Evolutionary conservation across 192 early-diverging fungal species (phyloP), one percentile per base, ranked within the genome.

Genomic region (Linnemannia zychae): DNA sequence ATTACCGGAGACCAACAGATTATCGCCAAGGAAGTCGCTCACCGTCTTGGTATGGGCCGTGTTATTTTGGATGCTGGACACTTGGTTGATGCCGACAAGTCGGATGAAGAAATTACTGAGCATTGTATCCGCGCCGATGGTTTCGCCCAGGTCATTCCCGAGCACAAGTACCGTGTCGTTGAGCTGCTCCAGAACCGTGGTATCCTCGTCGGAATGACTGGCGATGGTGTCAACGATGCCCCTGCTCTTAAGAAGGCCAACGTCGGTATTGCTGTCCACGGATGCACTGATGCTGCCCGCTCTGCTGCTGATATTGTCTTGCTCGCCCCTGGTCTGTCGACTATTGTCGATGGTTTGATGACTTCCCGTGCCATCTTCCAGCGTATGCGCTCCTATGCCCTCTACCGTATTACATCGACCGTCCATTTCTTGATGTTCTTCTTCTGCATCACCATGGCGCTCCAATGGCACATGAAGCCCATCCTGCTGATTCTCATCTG

Each of bases 141-240:
- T 52, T 99, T 99, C 88, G 98, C 97, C n/a, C 96, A 98, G 84
- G 98, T 99, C 50, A 98, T 97, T 88, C 98, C 98, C 48, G 98
- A 99, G 87, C 97, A 99, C 94, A 99, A 99, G 89, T 98, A 96
- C 90, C 92, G 94, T 50, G 97, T 99, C 11, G 98, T 99, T 48
- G 97, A 99, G 89, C 86, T 98, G 49, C 89, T 99, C 37, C 98
- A 99, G 87, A 95, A 97, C 37, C 93, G 94, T 75, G 95, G 95
- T 11, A 85, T 94, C 28, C 82, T 96, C 17, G 95, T 97, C 71
- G 96, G 96, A 72, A 98, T 99, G 98, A 99, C 97, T 52, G 98
- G 98, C 82, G 98, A 98, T 87, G 97, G 97, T 88, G 96, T 98
- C 49, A 99, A 99, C 87, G 98, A 99, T 97, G 98, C 98, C 15